A percentile compares a stretch with the other conserved stretches of the same genome.
Evolutionary conservation across 2,329 filamentous ascomycete species (phyloP).

Genomic region (Gyromitra esculenta): DNA sequence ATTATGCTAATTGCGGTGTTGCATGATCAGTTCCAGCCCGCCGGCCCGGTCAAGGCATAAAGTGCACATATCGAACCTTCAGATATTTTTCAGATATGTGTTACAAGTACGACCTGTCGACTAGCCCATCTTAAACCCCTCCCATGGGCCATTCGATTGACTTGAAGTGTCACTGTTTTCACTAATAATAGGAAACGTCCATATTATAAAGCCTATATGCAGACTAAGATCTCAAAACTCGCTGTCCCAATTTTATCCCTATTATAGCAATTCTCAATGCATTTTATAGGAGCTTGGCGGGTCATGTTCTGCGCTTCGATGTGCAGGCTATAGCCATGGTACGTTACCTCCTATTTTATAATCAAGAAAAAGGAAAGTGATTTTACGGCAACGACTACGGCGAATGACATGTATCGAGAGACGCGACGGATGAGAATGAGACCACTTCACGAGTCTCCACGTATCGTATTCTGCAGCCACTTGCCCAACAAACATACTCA

Average conservation of each 20-base stretch:
- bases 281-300: background rate
- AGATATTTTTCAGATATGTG: background rate
- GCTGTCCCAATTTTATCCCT: no score
- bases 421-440: background rate
- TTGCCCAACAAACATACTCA: background rate
- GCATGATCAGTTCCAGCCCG: background rate
- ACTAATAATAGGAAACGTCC: no score
- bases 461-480: background rate
- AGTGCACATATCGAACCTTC: background rate
- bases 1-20: background rate
- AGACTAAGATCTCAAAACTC: no score
- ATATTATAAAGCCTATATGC: no score
- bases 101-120: background rate
- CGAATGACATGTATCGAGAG: background rate
- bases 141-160: no score
- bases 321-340: background rate
- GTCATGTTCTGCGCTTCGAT: background rate
- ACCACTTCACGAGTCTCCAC: background rate
- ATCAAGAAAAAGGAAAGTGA: background rate
- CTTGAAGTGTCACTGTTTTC: no score
- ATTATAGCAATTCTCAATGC: no score
- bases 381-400: background rate
- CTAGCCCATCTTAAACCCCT: background rate
- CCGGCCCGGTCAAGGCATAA: slow-evolving; percentile 5
- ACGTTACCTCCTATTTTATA: background rate